Evolutionary conservation across 306 rosid species (phyloP), one percentile per base, ranked within the genome.

Genomic region (Pachyrhizus erosus): DNA sequence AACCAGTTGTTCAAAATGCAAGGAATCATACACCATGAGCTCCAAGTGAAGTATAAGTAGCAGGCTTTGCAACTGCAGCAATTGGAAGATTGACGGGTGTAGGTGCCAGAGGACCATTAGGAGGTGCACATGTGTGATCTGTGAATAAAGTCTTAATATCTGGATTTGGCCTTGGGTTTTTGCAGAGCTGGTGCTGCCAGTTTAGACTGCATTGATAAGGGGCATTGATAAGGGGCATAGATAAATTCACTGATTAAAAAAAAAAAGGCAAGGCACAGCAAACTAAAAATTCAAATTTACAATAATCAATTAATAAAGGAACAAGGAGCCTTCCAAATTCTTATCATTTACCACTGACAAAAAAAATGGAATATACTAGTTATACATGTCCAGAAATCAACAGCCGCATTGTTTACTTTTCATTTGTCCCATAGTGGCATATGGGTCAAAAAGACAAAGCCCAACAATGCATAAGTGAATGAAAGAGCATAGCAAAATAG

Each of bases 181-280:
- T 91, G 87, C 98, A 94, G 73, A 91, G 88, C 76, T 91, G 96
- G 76, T 94, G 98, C 90, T 94, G 98, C 98, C 97, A 94, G 80
- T 94, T 94, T 89, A 94, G 87, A 84, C 98, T 94, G 91, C 91
- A 86, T 21, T 65, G 76, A 85, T 66, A 77, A 21, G n/a, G n/a
- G n/a, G 91, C 91, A 86, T 20, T 64, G 75, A 84, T 65, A 79
- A 27, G 42, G 86, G 52, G 69, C 17, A 58, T 31, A 31, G 15
- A 81, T 54, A 54, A 74, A 54, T 66, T 82, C 21, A 80, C 15
- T 12, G 40, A 57, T 5, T 5, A 37, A 20, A 37, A 23, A 46
- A 75, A 42, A 24, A 48, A 71, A 11, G 26, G 31, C 55, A 57
- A 31, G 43, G 42, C 67, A 83, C 20, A 66, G 49, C 54, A 76